Evolutionary conservation across 78 protist species (phyloP), one percentile per base, ranked within the genome.

Genomic region (Planoprotostelium fungivorum): DNA sequence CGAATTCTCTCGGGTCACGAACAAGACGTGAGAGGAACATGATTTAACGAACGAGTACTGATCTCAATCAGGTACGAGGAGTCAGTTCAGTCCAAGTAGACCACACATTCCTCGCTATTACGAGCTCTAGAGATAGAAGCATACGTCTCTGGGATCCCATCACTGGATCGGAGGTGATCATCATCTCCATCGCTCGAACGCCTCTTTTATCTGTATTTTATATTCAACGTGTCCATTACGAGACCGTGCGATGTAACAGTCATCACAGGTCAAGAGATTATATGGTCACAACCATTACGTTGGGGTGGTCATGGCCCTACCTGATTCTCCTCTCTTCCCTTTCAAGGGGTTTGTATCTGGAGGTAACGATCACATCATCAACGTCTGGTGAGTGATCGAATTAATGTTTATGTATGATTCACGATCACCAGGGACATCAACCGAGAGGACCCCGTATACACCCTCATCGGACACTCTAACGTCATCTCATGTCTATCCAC

Each of bases 361-460:
- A 63, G 94, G 92, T 16, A 92, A 92, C 63, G 94, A 92, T 86
- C 87, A 92, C 35, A 29, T 88, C 29, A 92, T 92, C 34, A 90
- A 88, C 84, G 94, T 92, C 29, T 92, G 94, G 94, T 51, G 73
- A 51, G 73, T 51, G 92, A 92, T 28, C 35, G 51, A 34, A 29
- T 89, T 31, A 84, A 91, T 25, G 9, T 89, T 31, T 85, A 89
- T 39, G 51, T 36, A 87, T 34, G 63, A 85, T 86, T 89, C 35
- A 10, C 37, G 35, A 35, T 1, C 25, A 0, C 36, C 37, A 84
- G 29, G 29, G 36, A 37, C 1, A 37, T 36, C 29, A 89, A 37
- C 36, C 85, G 86, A 9, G 86, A 89, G 28, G 86, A 89, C 28
- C 94, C 94, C 38, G 31, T 85, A n/a, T 87, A 87, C 1, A 89